These are phyloP conservation scores for Epicoccum nigrum DNA, from an alignment of 2,329 filamentous ascomycete species.

Conservation along the genomic window DNA sequence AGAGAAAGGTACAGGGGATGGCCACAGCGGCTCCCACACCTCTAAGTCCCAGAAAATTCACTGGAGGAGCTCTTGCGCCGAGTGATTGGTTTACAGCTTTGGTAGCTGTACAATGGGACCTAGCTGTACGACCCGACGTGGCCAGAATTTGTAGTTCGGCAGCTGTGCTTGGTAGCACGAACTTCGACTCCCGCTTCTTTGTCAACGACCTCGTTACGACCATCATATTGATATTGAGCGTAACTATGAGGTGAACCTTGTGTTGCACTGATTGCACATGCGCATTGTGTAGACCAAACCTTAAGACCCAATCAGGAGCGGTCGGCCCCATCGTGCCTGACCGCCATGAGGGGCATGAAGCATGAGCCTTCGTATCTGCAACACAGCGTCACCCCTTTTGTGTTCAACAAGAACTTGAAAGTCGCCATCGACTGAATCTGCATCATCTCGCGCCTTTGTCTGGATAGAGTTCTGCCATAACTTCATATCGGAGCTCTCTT, in stretches of 20 bases:
- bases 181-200: no score
- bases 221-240: no score
- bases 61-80: no score
- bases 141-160: no score
- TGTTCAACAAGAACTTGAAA: neutral
- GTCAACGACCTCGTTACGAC: no score
- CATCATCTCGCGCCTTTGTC: neutral
- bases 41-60: no score
- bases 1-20: no score
- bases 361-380: neutral
- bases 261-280: neutral
- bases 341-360: neutral
- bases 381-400: neutral
- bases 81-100: no score
- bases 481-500: slow-evolving; percentile 1
- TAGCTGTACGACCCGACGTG: no score
- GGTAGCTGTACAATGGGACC: no score
- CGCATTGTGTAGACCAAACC: neutral
- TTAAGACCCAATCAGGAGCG: neutral
- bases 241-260: neutral
- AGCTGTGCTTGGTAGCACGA: no score
- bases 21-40: no score
- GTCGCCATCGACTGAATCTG: neutral
- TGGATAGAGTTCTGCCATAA: neutral
- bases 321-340: neutral